Percentiles rank a stretch among this genome's conserved stretches.
Conservation (phyloP, 2,329 filamentous ascomycete species). For the Fusarium torulosum region DNA sequence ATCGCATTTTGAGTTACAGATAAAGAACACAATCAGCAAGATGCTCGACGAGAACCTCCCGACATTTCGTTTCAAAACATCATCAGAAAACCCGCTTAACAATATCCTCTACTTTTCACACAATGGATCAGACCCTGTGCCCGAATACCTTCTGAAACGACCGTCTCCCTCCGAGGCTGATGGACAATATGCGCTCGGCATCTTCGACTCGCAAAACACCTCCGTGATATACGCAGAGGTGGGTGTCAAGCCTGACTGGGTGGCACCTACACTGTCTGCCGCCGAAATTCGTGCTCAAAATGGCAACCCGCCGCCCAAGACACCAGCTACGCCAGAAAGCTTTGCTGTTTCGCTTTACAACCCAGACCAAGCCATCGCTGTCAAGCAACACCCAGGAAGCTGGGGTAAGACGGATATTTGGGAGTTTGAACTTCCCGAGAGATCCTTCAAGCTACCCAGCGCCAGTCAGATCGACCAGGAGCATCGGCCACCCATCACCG, state of each 20-base stretch:
- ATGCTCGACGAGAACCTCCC: constrained; percentile 98
- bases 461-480: constrained; percentile 82
- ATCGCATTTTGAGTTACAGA: constrained; percentile 8
- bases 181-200: constrained; percentile 87
- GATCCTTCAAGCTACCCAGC: constrained; percentile 85
- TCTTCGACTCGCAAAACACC: constrained; percentile 84
- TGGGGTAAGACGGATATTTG: constrained; percentile 86
- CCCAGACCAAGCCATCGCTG: constrained; percentile 83
- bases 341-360: constrained; percentile 95
- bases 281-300: constrained; percentile 81
- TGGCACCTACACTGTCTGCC: constrained; percentile 82
- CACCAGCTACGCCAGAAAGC: constrained; percentile 79
- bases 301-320: constrained; percentile 68
- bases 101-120: constrained; percentile 72
- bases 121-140: constrained; percentile 82
- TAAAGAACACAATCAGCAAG: constrained; percentile 16
- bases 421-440: constrained; percentile 93
- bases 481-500: constrained; percentile 53
- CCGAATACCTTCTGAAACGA: constrained; percentile 84
- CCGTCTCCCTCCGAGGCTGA: constrained; percentile 76
- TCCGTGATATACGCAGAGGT: constrained; percentile 91
- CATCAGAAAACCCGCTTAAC: constrained; percentile 65
- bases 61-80: constrained; percentile 69
- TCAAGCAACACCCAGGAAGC: constrained; percentile 78
- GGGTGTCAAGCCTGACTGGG: constrained; percentile 85